Evolutionary conservation across 1,284 basidiomycete species (phyloP).

Genomic region (Schizophyllum amplum): DNA sequence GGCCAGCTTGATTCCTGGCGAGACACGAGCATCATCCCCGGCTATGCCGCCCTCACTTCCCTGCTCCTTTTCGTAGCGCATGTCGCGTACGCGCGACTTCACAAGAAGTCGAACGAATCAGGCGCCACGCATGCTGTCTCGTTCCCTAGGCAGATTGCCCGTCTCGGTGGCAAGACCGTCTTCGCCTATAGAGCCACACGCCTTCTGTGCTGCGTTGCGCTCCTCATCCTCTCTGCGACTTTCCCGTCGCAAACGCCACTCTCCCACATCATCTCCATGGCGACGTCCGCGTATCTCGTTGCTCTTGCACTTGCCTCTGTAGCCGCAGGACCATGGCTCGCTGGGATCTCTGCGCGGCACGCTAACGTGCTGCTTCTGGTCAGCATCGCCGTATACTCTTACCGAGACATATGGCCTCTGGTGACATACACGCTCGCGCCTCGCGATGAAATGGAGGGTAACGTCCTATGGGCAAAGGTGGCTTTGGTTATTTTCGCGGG

Average conservation of each 20-base stretch:
- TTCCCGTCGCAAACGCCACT: not conserved
- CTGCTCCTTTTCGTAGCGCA: not conserved
- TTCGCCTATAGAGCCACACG: not conserved
- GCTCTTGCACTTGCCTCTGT: not conserved
- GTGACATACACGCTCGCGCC: constrained; percentile 35
- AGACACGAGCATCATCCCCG: not conserved
- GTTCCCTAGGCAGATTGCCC: not conserved
- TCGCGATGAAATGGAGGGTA: constrained; percentile 18
- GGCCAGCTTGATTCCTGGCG: not conserved
- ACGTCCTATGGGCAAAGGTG: constrained; percentile 20
- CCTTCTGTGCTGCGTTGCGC: not conserved
- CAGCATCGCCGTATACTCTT: constrained; percentile 37
- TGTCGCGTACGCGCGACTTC: not conserved
- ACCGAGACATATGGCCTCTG: constrained; percentile 61
- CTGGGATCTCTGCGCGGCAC: not conserved
- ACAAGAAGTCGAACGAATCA: not conserved
- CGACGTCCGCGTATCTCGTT: not conserved
- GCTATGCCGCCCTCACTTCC: not conserved
- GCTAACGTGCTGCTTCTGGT: constrained; percentile 26
- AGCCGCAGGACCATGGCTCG: not conserved
- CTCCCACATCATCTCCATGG: not conserved
- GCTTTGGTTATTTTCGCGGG: constrained; percentile 15
- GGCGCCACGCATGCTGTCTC: not conserved
- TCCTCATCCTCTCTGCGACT: not conserved
- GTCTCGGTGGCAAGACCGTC: not conserved